phyloP scores from a whole-genome alignment of 306 rosid genomes.

The Inga oerstediana region DNA sequence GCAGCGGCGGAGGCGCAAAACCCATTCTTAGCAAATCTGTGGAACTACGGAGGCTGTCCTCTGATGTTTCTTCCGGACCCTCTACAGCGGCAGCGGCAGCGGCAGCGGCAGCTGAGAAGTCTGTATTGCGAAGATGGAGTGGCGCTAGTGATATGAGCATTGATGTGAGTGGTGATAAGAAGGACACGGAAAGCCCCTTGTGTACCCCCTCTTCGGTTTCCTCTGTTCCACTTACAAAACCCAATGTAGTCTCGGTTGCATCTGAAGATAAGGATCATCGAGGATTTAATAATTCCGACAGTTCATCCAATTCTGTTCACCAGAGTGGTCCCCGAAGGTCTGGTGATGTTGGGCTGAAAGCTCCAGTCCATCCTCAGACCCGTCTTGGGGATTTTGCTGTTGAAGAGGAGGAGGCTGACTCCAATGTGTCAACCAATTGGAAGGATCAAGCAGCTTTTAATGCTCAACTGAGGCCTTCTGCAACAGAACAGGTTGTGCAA shows the following conservation, averaged over 20 bases:
- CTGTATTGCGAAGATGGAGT: slow-evolving; percentile 89
- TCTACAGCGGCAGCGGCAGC: neutral
- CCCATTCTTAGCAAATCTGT: slow-evolving; percentile 64
- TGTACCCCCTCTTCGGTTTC: slow-evolving; percentile 62
- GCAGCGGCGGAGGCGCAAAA: slow-evolving; percentile 48
- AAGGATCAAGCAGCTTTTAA: slow-evolving; percentile 49
- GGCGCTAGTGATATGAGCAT: slow-evolving; percentile 95
- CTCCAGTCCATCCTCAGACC: slow-evolving; percentile 35
- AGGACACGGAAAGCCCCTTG: slow-evolving; percentile 62
- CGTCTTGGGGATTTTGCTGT: slow-evolving; percentile 8
- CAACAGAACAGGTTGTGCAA: slow-evolving; percentile 40
- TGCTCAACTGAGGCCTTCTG: slow-evolving; percentile 32
- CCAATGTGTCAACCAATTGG: slow-evolving; percentile 35
- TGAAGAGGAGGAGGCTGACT: slow-evolving; percentile 42
- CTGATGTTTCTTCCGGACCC: slow-evolving; percentile 59
- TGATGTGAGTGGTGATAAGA: slow-evolving; percentile 80
- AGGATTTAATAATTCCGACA: slow-evolving; percentile 33
- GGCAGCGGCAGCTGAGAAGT: slow-evolving; percentile 38
- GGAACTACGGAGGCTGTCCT: slow-evolving; percentile 79
- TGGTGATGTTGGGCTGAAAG: slow-evolving; percentile 40
- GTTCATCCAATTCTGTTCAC: slow-evolving; percentile 27
- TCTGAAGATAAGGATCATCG: slow-evolving; percentile 47
- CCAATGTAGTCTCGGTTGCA: slow-evolving; percentile 26
- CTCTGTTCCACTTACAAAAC: slow-evolving; percentile 41
- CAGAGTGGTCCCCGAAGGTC: slow-evolving; percentile 31